Percentiles rank a stretch among this genome's conserved stretches.
These are phyloP conservation scores for Globisporangium orthogonon DNA, from an alignment of 352 stramenopile species.

Conservation along the genomic window DNA sequence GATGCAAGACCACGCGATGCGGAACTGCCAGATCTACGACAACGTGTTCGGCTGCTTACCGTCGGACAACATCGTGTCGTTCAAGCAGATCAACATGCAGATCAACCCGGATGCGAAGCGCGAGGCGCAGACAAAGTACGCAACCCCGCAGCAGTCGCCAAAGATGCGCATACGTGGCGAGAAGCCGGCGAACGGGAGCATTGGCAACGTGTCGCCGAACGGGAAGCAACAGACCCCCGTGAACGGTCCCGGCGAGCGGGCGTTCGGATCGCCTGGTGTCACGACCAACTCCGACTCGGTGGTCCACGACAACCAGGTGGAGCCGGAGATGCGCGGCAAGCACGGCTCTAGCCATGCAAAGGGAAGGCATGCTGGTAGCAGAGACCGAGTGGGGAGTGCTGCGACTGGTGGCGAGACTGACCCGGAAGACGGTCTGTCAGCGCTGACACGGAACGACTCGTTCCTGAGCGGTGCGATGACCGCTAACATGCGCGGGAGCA, in stretches of 20 bases:
- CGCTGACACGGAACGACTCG: conserved; percentile 21
- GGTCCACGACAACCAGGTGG: conserved; percentile 8
- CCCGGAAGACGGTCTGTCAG: background rate
- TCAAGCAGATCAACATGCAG: conserved; percentile 62
- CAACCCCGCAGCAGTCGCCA: conserved; percentile 8
- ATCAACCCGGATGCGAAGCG: conserved; percentile 19
- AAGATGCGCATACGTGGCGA: conserved; percentile 7
- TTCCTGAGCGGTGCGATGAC: conserved; percentile 53
- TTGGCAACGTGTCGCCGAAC: background rate
- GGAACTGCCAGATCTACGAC: conserved; percentile 79
- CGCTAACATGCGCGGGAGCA: conserved; percentile 63
- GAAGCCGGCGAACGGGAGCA: background rate
- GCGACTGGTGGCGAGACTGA: conserved; percentile 1
- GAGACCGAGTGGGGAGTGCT: background rate
- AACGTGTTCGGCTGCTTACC: conserved; percentile 76
- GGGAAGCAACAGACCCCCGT: background rate
- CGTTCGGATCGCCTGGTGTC: conserved; percentile 5
- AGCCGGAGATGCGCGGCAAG: conserved; percentile 6
- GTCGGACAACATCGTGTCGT: conserved; percentile 62
- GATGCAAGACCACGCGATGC: conserved; percentile 83
- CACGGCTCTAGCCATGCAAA: background rate
- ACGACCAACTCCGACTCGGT: conserved; percentile 6
- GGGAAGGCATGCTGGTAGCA: background rate
- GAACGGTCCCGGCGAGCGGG: conserved; percentile 1
- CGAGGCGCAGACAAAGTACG: conserved; percentile 6